Conservation (phyloP, 2,329 filamentous ascomycete genomes). For the Pseudophaeomoniella oleicola region DNA sequence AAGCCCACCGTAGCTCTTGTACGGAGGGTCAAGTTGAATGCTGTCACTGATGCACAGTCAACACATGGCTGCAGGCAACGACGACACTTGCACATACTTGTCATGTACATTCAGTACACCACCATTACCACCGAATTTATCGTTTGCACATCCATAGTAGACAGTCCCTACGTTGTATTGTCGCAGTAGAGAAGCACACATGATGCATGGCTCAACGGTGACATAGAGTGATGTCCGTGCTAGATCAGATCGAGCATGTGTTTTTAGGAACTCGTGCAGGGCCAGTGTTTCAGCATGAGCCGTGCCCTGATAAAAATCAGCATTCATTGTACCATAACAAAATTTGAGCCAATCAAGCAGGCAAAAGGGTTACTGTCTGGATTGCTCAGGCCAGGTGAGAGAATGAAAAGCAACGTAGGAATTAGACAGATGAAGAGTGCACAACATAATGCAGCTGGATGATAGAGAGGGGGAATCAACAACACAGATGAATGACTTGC, state of each 20-base stretch:
- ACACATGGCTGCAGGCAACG: too few species aligned
- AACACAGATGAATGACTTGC: too few species aligned
- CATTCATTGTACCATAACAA: too few species aligned
- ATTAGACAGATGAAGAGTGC: too few species aligned
- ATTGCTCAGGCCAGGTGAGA: too few species aligned
- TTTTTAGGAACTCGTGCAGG: conserved; percentile 49
- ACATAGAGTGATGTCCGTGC: conserved; percentile 74
- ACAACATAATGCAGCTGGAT: too few species aligned
- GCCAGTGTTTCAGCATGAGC: conserved; percentile 93
- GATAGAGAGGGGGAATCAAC: too few species aligned
- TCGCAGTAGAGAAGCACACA: conserved; percentile 86
- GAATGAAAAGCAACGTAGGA: too few species aligned
- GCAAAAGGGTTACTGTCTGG: too few species aligned
- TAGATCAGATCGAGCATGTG: conserved; percentile 54
- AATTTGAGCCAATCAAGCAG: too few species aligned
- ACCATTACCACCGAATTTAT: conserved; percentile 91
- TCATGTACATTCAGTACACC: conserved; percentile 79
- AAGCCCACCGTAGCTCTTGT: conserved; percentile 72
- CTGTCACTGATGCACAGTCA: conserved; percentile 4
- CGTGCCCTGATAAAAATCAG: conserved; percentile 58
- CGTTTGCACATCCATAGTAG: conserved; percentile 90
- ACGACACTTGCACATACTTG: conserved; percentile 40
- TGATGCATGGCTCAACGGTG: conserved; percentile 95
- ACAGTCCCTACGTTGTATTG: conserved; percentile 81
- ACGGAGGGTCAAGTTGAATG: conserved; percentile 50